phyloP scores from a whole-genome alignment of 179 eudicot genomes.

The Camellia oleifera region DNA sequence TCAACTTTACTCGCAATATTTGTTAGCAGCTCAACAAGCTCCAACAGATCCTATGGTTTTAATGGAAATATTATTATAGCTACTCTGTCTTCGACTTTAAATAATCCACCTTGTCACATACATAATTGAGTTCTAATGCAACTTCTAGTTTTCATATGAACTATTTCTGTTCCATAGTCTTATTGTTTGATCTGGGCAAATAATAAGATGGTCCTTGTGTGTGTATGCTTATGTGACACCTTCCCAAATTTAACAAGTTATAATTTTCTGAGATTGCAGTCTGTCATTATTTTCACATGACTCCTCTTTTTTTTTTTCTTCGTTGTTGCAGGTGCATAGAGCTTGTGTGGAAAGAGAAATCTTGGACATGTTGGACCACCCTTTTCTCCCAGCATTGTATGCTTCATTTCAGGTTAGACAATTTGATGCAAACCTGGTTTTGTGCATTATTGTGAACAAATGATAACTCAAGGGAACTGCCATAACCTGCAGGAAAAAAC shows the following conservation, averaged over 20 bases:
- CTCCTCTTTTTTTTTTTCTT: background rate
- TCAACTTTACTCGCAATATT: too few relatives aligned
- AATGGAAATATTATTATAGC: background rate
- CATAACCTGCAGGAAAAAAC: background rate
- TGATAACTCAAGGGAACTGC: background rate
- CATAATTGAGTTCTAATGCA: background rate
- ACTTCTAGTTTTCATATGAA: background rate
- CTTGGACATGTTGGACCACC: slow-evolving; percentile 90
- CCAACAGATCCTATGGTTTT: background rate
- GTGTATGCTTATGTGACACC: background rate
- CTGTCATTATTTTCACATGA: too few relatives aligned
- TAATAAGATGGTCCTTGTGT: background rate
- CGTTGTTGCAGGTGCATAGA: slow-evolving; percentile 75
- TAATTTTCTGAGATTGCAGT: too few relatives aligned
- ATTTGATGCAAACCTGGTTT: background rate
- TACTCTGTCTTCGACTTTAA: background rate
- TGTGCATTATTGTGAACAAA: background rate
- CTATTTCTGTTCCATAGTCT: background rate
- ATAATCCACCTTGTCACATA: background rate
- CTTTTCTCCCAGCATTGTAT: slow-evolving; percentile 97
- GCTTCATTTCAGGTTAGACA: slow-evolving; percentile 95
- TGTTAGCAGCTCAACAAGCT: too few relatives aligned
- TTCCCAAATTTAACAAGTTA: background rate
- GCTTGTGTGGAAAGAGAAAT: slow-evolving; percentile 99
- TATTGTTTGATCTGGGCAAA: too few relatives aligned